Evolutionary conservation across 192 early-diverging fungal genomes (phyloP).

Genomic region (Backusella parvicylindrica): DNA sequence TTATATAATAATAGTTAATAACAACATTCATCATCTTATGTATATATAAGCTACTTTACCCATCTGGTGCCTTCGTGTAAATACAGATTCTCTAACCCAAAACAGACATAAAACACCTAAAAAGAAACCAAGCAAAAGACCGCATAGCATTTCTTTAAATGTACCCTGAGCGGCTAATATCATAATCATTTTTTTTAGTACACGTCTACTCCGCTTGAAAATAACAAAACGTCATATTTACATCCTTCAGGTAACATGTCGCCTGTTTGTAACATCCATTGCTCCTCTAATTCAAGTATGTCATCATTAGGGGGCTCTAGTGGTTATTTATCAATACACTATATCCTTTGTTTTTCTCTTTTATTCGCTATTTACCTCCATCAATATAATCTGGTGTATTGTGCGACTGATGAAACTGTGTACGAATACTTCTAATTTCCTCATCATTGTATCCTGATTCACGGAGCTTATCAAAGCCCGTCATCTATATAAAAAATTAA

Average conservation of each 20-base stretch:
- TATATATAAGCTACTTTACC: slow-evolving; percentile 21
- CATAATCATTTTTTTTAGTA: not conserved
- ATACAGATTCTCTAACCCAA: slow-evolving; percentile 53
- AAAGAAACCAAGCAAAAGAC: slow-evolving; percentile 52
- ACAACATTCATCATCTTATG: not conserved
- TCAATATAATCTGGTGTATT: slow-evolving; percentile 27
- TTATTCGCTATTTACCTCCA: slow-evolving; percentile 14
- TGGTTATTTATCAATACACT: not conserved
- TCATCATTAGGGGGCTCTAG: slow-evolving; percentile 26
- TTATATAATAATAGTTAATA: not conserved
- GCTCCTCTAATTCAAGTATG: slow-evolving; percentile 40
- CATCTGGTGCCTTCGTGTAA: slow-evolving; percentile 46
- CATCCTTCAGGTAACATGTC: slow-evolving; percentile 51
- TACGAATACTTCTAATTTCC: slow-evolving; percentile 49
- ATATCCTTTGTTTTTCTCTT: not conserved
- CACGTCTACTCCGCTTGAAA: not conserved
- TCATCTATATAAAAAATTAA: too few species aligned
- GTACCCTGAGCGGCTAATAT: slow-evolving; percentile 24
- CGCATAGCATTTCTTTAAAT: slow-evolving; percentile 53
- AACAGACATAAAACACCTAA: slow-evolving; percentile 50
- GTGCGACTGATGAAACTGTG: slow-evolving; percentile 48
- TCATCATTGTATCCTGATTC: slow-evolving; percentile 56
- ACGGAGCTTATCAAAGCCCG: slow-evolving; percentile 50
- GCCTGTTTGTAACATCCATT: slow-evolving; percentile 52
- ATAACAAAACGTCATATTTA: slow-evolving; percentile 28